Evolutionary conservation across 257 asterid genomes (phyloP), one percentile per base, ranked within the genome.

Genomic region (Solanum arcanum): DNA sequence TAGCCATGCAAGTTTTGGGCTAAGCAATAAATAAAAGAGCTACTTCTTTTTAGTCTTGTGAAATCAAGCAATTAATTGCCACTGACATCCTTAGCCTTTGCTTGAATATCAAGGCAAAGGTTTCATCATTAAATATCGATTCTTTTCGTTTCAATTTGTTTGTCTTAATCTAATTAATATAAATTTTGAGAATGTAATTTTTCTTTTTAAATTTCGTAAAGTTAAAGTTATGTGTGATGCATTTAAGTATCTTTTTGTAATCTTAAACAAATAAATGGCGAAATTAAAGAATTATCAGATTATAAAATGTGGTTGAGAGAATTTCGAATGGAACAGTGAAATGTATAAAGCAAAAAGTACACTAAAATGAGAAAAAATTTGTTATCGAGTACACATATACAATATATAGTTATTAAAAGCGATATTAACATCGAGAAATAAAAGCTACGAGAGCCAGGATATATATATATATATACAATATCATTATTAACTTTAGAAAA

Each of bases 41-140:
- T 47, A 39, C 44, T 80, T 47, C 68, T 80, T 78, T 47, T 18
- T 47, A 31, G 68, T 80, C 27, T 47, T 11, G 68, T 80, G 66
- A 80, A 80, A 80, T 80, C 68, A 80, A 49, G 10, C 46, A 80
- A 80, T 80, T 46, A 80, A 29, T 78, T 78, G 37, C 60, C 59
- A 2, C 72, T 64, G 83, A 76, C 83, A 41, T 18, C 21, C 11
- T 76, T 11, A 11, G 31, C 82, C 49, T 74, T 56, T 74, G 60
- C 83, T 42, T 23, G 83, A 76, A 76, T n/a, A 76, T 76, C 83
- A 76, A 76, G 83, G 83, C 83, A 41, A 76, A 76, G 13, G 13
- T 41, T 76, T 74, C 5, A 3, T 74, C 29, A 74, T 74, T 39
- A 20, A 74, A 37, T 74, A 13, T 12, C 16, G 0, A 29, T 6